Percentiles rank a stretch among this genome's conserved stretches.
Conservation (phyloP, 2,329 filamentous ascomycete genomes). For the Penicillium sp. region DNA sequence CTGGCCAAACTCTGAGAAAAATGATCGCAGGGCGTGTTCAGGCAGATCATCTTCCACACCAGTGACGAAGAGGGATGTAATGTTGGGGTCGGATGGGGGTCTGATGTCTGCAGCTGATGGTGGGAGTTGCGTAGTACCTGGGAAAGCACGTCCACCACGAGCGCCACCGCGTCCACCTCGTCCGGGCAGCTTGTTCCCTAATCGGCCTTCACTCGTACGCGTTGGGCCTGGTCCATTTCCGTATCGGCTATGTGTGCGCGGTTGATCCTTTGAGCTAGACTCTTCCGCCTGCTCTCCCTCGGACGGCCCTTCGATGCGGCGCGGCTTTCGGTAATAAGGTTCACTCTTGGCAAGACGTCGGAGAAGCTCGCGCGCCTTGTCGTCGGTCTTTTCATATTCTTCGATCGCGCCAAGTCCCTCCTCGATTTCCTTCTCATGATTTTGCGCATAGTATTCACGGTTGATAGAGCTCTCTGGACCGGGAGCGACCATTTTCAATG, state of each 20-base stretch:
- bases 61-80: conserved; percentile 91
- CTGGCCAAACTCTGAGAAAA: conserved; percentile 85
- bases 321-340: conserved; percentile 89
- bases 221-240: conserved; percentile 62
- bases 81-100: conserved; percentile 77
- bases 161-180: conserved; percentile 51
- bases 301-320: conserved; percentile 62
- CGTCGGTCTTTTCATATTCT: conserved; percentile 94
- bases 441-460: conserved; percentile 94
- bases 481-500: conserved; percentile 94
- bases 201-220: conserved; percentile 63
- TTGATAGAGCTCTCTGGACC: conserved; percentile 92
- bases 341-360: conserved; percentile 84
- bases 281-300: conserved; percentile 43
- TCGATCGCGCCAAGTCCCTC: conserved; percentile 82
- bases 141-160: conserved; percentile 59
- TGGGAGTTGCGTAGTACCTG: conserved; percentile 69
- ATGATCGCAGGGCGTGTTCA: conserved; percentile 84
- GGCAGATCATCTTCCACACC: conserved; percentile 95
- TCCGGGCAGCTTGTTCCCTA: conserved; percentile 38
- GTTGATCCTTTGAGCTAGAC: conserved; percentile 39
- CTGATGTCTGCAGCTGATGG: conserved; percentile 81
- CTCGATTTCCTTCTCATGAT: conserved; percentile 93
- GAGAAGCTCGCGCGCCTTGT: conserved; percentile 88
- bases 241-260: conserved; percentile 41